Evolutionary conservation across 441 rosid species (phyloP).

Genomic region (Eutrema salsugineum): DNA sequence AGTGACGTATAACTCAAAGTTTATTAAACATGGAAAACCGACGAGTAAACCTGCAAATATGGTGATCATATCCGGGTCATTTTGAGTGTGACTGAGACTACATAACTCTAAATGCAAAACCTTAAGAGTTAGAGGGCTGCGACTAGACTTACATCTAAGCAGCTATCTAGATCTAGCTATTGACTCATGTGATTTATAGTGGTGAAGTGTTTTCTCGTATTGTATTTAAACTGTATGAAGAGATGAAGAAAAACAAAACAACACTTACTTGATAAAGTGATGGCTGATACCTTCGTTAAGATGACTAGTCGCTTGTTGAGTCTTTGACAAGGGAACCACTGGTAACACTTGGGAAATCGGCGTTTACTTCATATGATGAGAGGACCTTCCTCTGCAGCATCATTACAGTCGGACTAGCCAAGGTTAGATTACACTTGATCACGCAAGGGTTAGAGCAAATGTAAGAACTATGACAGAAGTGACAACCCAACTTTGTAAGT

Average conservation of each 20-base stretch:
- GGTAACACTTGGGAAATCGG: slow-evolving; percentile 39
- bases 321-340: slow-evolving; percentile 32
- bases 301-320: slow-evolving; percentile 45
- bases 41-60: slow-evolving; percentile 21
- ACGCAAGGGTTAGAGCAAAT: neutral
- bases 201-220: neutral
- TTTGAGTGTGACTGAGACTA: neutral
- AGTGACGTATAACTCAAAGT: slow-evolving; percentile 8
- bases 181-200: neutral
- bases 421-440: slow-evolving; percentile 24
- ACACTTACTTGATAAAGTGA: slow-evolving; percentile 32
- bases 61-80: neutral
- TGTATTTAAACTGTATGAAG: neutral
- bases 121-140: neutral
- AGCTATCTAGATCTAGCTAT: neutral
- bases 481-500: no score
- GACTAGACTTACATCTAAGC: slow-evolving; percentile 1
- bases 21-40: slow-evolving; percentile 6
- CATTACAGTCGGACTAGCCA: slow-evolving; percentile 37
- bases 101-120: neutral
- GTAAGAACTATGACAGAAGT: neutral
- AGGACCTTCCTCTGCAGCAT: slow-evolving; percentile 52
- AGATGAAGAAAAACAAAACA: neutral
- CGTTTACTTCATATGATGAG: slow-evolving; percentile 48
- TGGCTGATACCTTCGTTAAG: slow-evolving; percentile 32